These are phyloP conservation scores for Phaeosphaeriaceae sp. DNA, from an alignment of 2,329 filamentous ascomycete species.

Conservation along the genomic window DNA sequence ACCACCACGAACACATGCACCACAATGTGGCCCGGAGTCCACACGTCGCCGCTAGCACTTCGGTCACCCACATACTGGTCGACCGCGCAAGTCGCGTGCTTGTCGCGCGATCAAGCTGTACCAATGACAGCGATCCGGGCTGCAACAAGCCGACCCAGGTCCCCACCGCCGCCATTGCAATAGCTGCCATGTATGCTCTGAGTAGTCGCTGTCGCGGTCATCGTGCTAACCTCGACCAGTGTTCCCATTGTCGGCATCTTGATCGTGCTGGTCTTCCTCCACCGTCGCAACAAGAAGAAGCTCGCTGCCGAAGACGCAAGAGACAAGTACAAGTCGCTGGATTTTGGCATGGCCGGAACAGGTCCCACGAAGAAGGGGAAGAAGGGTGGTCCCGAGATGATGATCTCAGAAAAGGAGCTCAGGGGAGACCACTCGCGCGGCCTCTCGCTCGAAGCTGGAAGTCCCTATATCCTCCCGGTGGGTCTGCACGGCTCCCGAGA, in stretches of 20 bases:
- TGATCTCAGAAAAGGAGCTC: conserved; percentile 61
- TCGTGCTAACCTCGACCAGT: conserved; percentile 57
- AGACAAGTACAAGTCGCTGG: conserved; percentile 88
- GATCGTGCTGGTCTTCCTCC: conserved; percentile 75
- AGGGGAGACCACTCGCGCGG: conserved; percentile 52
- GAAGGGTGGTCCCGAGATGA: conserved; percentile 59
- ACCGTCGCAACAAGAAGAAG: conserved; percentile 77
- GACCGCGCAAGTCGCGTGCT: conserved; percentile 36
- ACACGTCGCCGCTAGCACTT: conserved; percentile 17
- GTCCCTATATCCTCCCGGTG: conserved; percentile 92
- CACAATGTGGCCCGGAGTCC: conserved; percentile 34
- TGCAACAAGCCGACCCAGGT: conserved; percentile 46
- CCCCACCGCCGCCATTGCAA: conserved; percentile 41
- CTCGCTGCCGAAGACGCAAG: conserved; percentile 78
- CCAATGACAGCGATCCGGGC: conserved; percentile 40
- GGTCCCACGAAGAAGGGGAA: conserved; percentile 47
- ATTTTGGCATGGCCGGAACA: conserved; percentile 79
- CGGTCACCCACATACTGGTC: conserved; percentile 31
- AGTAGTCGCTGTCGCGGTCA: background rate
- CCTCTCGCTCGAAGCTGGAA: conserved; percentile 70
- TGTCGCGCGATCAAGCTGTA: conserved; percentile 38
- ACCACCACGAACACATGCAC: conserved; percentile 40
- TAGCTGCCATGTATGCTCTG: conserved; percentile 42
- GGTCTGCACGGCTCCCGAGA: conserved; percentile 79
- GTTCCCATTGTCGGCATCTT: conserved; percentile 75